Evolutionary conservation across 306 rosid species (phyloP), one percentile per base, ranked within the genome.

Genomic region (Vigna trinervia): DNA sequence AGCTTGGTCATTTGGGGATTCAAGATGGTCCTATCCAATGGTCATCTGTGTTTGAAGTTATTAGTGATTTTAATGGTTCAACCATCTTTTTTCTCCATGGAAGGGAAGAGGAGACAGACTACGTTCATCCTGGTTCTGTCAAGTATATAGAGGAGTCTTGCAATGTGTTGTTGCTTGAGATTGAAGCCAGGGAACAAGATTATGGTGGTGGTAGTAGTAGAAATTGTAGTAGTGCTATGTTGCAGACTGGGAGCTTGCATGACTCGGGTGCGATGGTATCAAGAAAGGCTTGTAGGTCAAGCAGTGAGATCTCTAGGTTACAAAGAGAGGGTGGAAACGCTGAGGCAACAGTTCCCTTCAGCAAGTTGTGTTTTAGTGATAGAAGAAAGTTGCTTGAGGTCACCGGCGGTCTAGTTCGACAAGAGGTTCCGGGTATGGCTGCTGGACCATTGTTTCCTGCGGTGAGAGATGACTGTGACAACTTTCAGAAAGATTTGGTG

Each of bases 1-100:
- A 92, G 71, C 90, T 92, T 78, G 92, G 92, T 28, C 93, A 96
- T 19, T 74, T 90, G 67, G 97, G 97, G 78, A 90, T 92, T 34
- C 89, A 87, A 41, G 89, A 88, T 23, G 93, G 93, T 14, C 96
- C 96, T 3, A 86, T 92, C 54, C 83, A 87, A 0, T 92, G 97
- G 97, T 86, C 97, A 15, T 88, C 97, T 1, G 97, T 92, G 34
- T 92, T 92, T 76, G 96, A 92, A 69, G 71, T 92, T 69, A 19
- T 92, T 56, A 79, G 89, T 15, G 87, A 85, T 78, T 81, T 67
- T 70, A 85, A 90, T 76, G 97, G 97, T 65, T 75, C 83, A 2
- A 9, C 88, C 3, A 32, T 69, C 1, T 88, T 92, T 87, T 83
- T 81, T 57, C 86, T 92, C n/a, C 93, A 90, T 78, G 97, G 97